Evolutionary conservation across 768 basidiomycete species (phyloP).

Genomic region (Lentinus brumalis): DNA sequence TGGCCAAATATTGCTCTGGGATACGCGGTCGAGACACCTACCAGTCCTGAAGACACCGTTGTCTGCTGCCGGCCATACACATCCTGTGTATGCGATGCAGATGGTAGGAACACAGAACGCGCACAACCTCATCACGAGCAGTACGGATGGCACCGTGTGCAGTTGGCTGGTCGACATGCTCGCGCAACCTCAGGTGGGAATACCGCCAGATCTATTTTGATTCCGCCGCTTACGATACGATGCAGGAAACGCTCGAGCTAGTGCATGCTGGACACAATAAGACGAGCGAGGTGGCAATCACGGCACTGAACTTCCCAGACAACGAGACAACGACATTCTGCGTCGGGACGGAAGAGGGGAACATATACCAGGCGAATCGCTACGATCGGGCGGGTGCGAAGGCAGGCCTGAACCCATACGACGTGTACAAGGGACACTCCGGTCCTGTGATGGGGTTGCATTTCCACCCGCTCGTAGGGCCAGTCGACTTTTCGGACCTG

Average conservation of each 20-base stretch:
- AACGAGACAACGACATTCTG: conserved; percentile 97
- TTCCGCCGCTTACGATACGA: background rate
- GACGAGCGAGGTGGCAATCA: conserved; percentile 95
- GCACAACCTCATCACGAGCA: conserved; percentile 94
- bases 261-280: conserved; percentile 91
- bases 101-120: conserved; percentile 99
- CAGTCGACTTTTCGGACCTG: conserved; percentile 93
- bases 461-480: conserved; percentile 91
- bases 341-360: conserved; percentile 98
- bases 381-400: conserved; percentile 97
- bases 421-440: conserved; percentile 89
- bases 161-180: conserved; percentile 99
- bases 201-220: background rate
- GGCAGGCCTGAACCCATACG: conserved; percentile 91
- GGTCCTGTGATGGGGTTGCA: conserved; percentile 94
- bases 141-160: conserved; percentile 96
- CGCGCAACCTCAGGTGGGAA: conserved; percentile 87
- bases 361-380: conserved; percentile 94
- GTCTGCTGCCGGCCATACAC: conserved; percentile 95
- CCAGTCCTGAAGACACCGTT: conserved; percentile 96
- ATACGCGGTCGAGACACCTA: conserved; percentile 93
- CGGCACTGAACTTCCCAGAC: conserved; percentile 90
- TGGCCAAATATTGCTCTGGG: conserved; percentile 97
- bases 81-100: conserved; percentile 97
- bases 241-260: conserved; percentile 90